Base-by-base conservation (phyloP, 2,329 filamentous ascomycete genomes). In the Dryadomyces quercus-mongolicae region DNA sequence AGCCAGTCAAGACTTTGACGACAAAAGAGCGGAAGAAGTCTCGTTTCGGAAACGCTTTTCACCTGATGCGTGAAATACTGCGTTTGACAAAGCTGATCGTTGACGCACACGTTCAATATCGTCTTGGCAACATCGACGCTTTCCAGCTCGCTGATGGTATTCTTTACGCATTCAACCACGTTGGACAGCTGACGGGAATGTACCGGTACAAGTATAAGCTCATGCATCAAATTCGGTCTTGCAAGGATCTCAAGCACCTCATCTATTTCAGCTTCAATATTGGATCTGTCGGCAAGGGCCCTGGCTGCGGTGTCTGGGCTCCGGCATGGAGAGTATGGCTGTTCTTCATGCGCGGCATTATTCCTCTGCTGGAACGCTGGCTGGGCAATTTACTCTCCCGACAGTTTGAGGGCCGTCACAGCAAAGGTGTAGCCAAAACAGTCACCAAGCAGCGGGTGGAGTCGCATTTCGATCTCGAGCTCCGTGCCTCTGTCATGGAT, bases 121-220 rank as follows among this genome's bases (percentile, higher is more conserved):
- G 93, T 31, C 75, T 98, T 43, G 94, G 94, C 56, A 98, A 98
- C 64, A 97, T 98, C 59, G 93, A 98, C 69, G 93, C 94, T 42
- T 98, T 98, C 75, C 93, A 98, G 69, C 83, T 98, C 60, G 93
- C 93, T 3, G 93, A 98, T 68, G 93, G 93, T 68, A 98, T 98
- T 55, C 76, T 97, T n/a, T 98, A 98, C 63, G 94, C 93, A 18
- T 98, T 98, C 74, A 98, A 98, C 71, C 93, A 98, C 63, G 93
- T 98, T 55, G 93, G 93, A 58, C 94, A 98, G 70, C 76, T 98
- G 58, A 98, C 93, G 16, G 93, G 93, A 67, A 98, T 98, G 93
- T 98, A 98, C 72, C 86, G 93, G 57, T 98, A 98, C 80, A 98
- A 98, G 77, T 98, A 98, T 76, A 98, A 98, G 77, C 78, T 98